Evolutionary conservation across 1,284 basidiomycete species (phyloP).

Genomic region (Bondarzewia mesenterica): DNA sequence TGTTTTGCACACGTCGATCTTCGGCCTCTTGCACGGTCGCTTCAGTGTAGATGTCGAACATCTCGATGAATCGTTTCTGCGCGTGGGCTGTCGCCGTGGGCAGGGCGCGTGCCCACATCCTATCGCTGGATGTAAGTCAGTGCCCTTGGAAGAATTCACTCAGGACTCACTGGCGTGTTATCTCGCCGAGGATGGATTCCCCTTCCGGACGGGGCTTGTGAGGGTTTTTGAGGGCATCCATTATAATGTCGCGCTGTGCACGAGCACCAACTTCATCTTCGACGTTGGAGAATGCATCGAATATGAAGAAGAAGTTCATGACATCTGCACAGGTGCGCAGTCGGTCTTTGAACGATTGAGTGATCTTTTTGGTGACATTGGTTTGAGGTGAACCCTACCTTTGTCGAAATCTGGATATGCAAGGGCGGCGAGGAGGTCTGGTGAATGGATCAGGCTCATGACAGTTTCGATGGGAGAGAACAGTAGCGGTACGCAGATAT

Average conservation of each 20-base stretch:
- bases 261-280: constrained; percentile 17
- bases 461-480: no score
- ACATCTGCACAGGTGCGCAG: constrained; percentile 27
- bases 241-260: constrained; percentile 22
- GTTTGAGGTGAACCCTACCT: constrained; percentile 7
- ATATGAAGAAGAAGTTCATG: constrained; percentile 33
- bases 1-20: constrained; percentile 23
- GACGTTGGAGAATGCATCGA: constrained; percentile 34
- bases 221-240: constrained; percentile 29
- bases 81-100: constrained; percentile 10
- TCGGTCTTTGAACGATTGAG: constrained; percentile 10
- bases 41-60: constrained; percentile 25
- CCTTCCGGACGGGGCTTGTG: constrained; percentile 21
- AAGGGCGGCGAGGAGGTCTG: constrained; percentile 12
- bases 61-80: constrained; percentile 14
- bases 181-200: constrained; percentile 24
- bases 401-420: constrained; percentile 16
- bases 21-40: constrained; percentile 32
- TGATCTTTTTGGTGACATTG: background rate
- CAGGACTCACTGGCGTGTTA: constrained; percentile 23
- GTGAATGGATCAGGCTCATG: no score
- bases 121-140: background rate
- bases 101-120: constrained; percentile 19
- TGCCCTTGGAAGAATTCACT: no score
- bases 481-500: no score